Base-by-base conservation (phyloP, 139 green algal species). In the Chlorella sp. region DNA sequence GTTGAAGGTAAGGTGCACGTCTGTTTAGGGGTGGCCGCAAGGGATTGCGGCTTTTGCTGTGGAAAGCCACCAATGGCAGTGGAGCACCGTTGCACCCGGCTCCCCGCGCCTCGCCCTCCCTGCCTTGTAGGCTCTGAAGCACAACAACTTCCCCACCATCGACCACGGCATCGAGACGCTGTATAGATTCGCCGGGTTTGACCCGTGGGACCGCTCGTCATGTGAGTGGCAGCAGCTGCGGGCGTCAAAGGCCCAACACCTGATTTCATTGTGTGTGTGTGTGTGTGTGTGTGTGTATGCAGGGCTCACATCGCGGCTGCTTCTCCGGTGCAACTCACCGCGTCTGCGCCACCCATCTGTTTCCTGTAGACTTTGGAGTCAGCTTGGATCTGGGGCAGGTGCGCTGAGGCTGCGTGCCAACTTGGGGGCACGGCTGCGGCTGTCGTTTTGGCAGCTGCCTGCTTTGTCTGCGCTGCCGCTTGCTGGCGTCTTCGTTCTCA, bases 131-230 rank as follows among this genome's bases (percentile, higher is more conserved):
- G 86, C 86, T 19, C 76, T 90, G 32, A 48, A 87, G 40, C 44
- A 90, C 64, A 90, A 90, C 62, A 86, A 86, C 69, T 81, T 82
- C 28, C 87, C 87, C 20, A 54, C 40, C 28, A 36, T n/a, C 30
- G 87, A 90, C 51, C 28, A 76, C n/a, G 87, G 87, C 38, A 82
- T 90, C 22, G 87, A 90, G 46, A 82, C 65, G 24, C 38, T 87
- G 16, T 79, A 80, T 20, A 68, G 68, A 1, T 80, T 79, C 44
- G 36, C 81, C 0, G 74, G 30, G 5, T 80, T 90, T 13, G 75
- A 88, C 44, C 86, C 86, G 1, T 90, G 64, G 40, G 38, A 36
- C 13, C 82, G 82, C 32, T 83, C 73, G 17, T 19, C n/a, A 24
- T 90, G 51, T 60, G 51, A 24, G 51, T 24, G 16, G 51, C 51